Base-by-base conservation (phyloP, 208 protist genomes). In the Trichomonas gallinae region DNA sequence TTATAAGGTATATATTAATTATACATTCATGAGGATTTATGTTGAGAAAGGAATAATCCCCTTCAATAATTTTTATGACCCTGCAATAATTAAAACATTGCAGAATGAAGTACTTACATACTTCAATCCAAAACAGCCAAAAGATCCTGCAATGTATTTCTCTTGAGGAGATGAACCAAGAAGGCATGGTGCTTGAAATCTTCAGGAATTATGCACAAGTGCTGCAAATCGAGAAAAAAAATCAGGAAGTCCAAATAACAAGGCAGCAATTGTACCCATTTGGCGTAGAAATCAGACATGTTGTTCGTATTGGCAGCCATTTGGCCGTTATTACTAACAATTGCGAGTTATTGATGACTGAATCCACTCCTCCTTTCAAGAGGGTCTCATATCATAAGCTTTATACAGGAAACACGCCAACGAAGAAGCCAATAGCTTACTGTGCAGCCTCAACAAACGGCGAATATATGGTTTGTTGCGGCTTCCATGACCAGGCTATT, bases 161-260 rank as follows among this genome's bases (percentile, higher is more conserved):
- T 58, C 36, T 93, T 10, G 40, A 48, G n/a, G 15, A 48, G 0
- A 13, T 31, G 31, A 10, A 44, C 21, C 31, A 93, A 13, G 8
- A 48, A 38, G 13, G 87, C 26, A 51, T 48, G 15, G n/a, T 93
- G 42, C 44, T 93, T 15, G 42, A 48, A 51, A 93, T 93, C 38
- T 93, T 44, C 26, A 4, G 87, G 10, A 93, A 93, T 93, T 93
- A 93, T 51, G 87, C 87, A 23, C 44, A 93, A 93, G 40, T 93
- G 13, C 36, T 93, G 1, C 17, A 15, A 17, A 44, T 93, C 13
- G 87, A 93, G n/a, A 93, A 93, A 48, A 48, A 23, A 48, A 17
- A 93, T 51, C 44, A 48, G 46, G 0, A 11, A 58, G 87, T 93
- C 17, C 15, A 93, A 21, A 44, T 93, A 42, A 48, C 87, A 38